These are phyloP conservation scores for Jaenimonas drosophilae DNA, from an alignment of 208 protist genomes.

Conservation along the genomic window DNA sequence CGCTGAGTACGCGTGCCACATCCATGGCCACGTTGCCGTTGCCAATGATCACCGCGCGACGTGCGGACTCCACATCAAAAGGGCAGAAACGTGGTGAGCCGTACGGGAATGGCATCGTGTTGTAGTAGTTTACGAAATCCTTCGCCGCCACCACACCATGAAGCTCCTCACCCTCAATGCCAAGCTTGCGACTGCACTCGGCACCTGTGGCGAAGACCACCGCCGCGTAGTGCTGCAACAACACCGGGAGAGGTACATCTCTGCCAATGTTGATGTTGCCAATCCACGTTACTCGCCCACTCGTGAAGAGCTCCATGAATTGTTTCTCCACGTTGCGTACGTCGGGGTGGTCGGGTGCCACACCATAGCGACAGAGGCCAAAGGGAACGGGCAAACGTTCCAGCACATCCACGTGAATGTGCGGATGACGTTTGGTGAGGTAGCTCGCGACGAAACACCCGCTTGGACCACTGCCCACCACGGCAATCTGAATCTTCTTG, in stretches of 20 bases:
- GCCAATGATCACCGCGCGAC: conserved; percentile 64
- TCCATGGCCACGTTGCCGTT: conserved; percentile 97
- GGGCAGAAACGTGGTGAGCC: conserved; percentile 67
- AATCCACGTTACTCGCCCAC: conserved; percentile 75
- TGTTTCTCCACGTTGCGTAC: conserved; percentile 93
- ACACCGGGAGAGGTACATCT: conserved; percentile 47
- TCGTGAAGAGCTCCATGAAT: conserved; percentile 79
- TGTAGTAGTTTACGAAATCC: conserved; percentile 95
- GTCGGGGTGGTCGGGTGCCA: conserved; percentile 96
- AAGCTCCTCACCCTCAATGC: conserved; percentile 77
- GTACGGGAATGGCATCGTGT: conserved; percentile 88
- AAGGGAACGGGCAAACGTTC: conserved; percentile 93
- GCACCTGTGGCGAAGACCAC: conserved; percentile 93
- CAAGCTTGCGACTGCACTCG: conserved; percentile 43
- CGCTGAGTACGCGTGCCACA: conserved; percentile 83
- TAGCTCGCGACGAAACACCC: conserved; percentile 93
- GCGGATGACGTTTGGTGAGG: conserved; percentile 63
- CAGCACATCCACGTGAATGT: conserved; percentile 88
- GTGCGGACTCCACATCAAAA: conserved; percentile 38
- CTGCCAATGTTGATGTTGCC: conserved; percentile 90
- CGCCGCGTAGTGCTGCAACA: conserved; percentile 84
- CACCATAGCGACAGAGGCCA: conserved; percentile 95
- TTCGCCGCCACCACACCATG: conserved; percentile 71
- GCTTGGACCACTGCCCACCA: conserved; percentile 93
- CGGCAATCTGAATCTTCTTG: conserved; percentile 67